Base-by-base conservation (phyloP, 2,329 filamentous ascomycete genomes). In the Trichoderma gracile region DNA sequence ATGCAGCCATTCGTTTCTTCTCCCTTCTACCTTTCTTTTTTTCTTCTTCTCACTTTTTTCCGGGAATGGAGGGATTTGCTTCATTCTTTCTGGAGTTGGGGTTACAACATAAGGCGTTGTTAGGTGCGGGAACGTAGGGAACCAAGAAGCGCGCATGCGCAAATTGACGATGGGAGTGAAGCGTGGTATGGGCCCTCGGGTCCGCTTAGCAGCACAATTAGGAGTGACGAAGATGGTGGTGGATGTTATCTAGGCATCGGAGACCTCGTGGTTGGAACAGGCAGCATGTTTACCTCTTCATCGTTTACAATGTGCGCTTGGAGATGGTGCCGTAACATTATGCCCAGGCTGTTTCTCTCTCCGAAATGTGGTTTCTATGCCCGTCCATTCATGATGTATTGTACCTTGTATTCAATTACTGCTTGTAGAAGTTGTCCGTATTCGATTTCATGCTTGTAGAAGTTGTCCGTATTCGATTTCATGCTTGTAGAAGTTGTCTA, bases 81-180 rank as follows among this genome's bases (percentile, higher is more conserved):
- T 55, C 38, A 19, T 27, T 38, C 55, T 56, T 30, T 47, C 19
- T 30, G 60, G 60, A 63, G 60, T 63, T 62, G 53, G 33, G 49
- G 59, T 21, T 54, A 54, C 19, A 45, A 33, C 17, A 46, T 62
- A 19, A 53, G 59, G 59, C 59, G 59, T 62, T 62, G 47, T 45
- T 62, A 40, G 59, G 42, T 8, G 42, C 38, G 40, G 50, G 49
- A n/a, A 52, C 21, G 46, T 30, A 38, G 12, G 40, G 25, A 46
- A 54, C 10, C 25, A n/a, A 52, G 49, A 12, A 33, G 33, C 27
- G 14, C 42, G 30, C 43, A 58, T 52, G 30, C 49, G 49, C 49
- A 46, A 42, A 46, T 38, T 33, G 38, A 25, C 23, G 19, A 40
- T 33, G 47, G 46, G 27, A 10, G 6, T 21, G 30, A 45, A n/a